Evolutionary conservation across 768 basidiomycete species (phyloP).

Genomic region (Amanita inopinata): DNA sequence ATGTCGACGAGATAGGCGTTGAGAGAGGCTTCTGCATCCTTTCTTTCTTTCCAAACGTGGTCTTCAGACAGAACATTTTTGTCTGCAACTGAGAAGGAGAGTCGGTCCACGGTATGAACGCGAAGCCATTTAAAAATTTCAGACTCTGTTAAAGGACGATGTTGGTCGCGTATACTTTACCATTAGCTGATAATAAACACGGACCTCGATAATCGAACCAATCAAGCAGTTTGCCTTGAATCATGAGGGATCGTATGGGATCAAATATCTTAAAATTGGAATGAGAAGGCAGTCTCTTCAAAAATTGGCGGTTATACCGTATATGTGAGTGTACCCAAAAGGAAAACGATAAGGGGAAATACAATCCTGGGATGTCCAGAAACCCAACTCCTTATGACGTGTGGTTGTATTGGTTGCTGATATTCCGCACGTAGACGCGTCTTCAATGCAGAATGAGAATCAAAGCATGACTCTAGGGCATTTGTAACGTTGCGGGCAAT

Average conservation of each 20-base stretch:
- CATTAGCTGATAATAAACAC: conserved; percentile 10
- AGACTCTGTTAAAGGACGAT: conserved; percentile 38
- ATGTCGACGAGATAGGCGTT: conserved; percentile 66
- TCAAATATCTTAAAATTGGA: conserved; percentile 64
- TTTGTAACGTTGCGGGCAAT: conserved; percentile 80
- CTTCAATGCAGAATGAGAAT: conserved; percentile 18
- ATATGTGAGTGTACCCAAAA: conserved; percentile 86
- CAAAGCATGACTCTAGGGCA: conserved; percentile 33
- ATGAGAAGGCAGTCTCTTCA: not conserved
- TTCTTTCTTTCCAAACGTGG: conserved; percentile 78
- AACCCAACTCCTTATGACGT: conserved; percentile 70
- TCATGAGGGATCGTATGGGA: conserved; percentile 76
- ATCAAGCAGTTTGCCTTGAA: conserved; percentile 72
- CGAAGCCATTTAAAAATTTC: conserved; percentile 70
- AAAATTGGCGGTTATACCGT: conserved; percentile 36
- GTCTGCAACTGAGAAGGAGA: conserved; percentile 20
- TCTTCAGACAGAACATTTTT: conserved; percentile 17
- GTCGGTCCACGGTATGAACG: conserved; percentile 46
- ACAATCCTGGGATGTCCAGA: conserved; percentile 80
- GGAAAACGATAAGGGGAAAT: conserved; percentile 71
- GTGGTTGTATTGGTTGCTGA: conserved; percentile 53
- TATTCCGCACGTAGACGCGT: conserved; percentile 46
- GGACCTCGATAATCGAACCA: conserved; percentile 77
- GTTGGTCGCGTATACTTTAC: not conserved
- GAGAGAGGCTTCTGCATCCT: conserved; percentile 62